phyloP scores from a whole-genome alignment of 768 basidiomycete species.

The Kwoniella mangroviensis region DNA sequence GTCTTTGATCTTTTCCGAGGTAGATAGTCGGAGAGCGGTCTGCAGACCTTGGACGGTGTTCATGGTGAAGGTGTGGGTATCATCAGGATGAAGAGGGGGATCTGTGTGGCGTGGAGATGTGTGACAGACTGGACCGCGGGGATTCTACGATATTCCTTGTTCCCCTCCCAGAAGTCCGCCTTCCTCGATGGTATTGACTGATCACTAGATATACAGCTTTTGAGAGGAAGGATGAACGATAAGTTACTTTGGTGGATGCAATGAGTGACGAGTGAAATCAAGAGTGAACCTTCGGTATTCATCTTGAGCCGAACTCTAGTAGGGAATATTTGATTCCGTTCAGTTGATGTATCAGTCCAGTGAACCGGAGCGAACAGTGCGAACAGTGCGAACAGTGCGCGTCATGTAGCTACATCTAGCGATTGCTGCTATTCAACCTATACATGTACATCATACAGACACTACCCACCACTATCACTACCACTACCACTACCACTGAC shows the following conservation, averaged over 20 bases:
- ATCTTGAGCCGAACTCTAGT: neutral
- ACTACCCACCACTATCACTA: too few relatives aligned
- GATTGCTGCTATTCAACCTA: too few relatives aligned
- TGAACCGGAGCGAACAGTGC: slow-evolving; percentile 8
- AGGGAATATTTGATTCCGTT: slow-evolving; percentile 18
- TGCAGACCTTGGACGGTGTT: slow-evolving; percentile 42
- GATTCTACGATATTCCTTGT: too few relatives aligned
- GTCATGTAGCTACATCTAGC: neutral
- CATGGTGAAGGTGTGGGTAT: slow-evolving; percentile 22
- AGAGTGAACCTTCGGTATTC: slow-evolving; percentile 12
- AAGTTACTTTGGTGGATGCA: neutral
- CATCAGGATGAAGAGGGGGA: neutral
- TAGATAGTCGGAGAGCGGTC: slow-evolving; percentile 38
- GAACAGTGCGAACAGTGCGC: neutral
- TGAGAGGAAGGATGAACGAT: neutral
- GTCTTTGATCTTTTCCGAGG: slow-evolving; percentile 68
- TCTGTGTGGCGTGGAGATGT: neutral
- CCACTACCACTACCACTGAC: too few relatives aligned
- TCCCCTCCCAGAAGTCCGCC: too few relatives aligned
- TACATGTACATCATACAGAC: too few relatives aligned
- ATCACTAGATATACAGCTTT: neutral
- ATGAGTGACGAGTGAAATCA: neutral
- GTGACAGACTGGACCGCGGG: too few relatives aligned
- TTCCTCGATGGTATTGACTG: too few relatives aligned
- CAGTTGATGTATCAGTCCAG: neutral